These are phyloP conservation scores for Casuarina equisetifolia DNA, from an alignment of 306 rosid species.

Conservation along the genomic window DNA sequence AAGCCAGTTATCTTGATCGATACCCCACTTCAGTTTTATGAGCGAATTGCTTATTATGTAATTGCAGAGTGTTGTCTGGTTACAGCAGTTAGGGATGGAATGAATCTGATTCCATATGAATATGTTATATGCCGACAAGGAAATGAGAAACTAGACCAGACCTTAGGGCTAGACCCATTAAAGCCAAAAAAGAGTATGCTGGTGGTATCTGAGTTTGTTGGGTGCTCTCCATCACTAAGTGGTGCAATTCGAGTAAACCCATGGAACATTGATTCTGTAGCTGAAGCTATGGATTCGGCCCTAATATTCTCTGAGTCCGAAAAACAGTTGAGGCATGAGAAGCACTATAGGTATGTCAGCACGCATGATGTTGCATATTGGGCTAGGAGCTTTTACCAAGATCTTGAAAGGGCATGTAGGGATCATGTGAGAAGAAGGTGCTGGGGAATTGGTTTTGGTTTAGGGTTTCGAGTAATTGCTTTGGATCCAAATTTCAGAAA, in stretches of 20 bases:
- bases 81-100: slow-evolving; percentile 92
- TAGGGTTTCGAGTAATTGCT: slow-evolving; percentile 85
- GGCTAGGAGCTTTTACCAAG: slow-evolving; percentile 90
- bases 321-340: slow-evolving; percentile 83
- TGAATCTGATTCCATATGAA: slow-evolving; percentile 92
- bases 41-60: slow-evolving; percentile 75
- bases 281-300: slow-evolving; percentile 91
- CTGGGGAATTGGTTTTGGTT: slow-evolving; percentile 93
- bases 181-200: slow-evolving; percentile 72
- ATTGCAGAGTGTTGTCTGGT: slow-evolving; percentile 89
- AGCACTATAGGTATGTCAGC: slow-evolving; percentile 81
- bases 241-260: slow-evolving; percentile 92
- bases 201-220: slow-evolving; percentile 83
- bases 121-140: slow-evolving; percentile 84
- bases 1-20: slow-evolving; percentile 76
- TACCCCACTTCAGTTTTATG: slow-evolving; percentile 68
- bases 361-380: slow-evolving; percentile 92
- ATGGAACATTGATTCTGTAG: slow-evolving; percentile 87
- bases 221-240: slow-evolving; percentile 89
- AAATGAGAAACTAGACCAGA: slow-evolving; percentile 65
- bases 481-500: slow-evolving; percentile 85
- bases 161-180: slow-evolving; percentile 45
- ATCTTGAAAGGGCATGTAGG: slow-evolving; percentile 78
- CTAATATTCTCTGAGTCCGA: slow-evolving; percentile 57
- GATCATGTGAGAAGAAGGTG: slow-evolving; percentile 84